Conservation (phyloP, 352 stramenopile genomes). For the Globisporangium uncinulatum region DNA sequence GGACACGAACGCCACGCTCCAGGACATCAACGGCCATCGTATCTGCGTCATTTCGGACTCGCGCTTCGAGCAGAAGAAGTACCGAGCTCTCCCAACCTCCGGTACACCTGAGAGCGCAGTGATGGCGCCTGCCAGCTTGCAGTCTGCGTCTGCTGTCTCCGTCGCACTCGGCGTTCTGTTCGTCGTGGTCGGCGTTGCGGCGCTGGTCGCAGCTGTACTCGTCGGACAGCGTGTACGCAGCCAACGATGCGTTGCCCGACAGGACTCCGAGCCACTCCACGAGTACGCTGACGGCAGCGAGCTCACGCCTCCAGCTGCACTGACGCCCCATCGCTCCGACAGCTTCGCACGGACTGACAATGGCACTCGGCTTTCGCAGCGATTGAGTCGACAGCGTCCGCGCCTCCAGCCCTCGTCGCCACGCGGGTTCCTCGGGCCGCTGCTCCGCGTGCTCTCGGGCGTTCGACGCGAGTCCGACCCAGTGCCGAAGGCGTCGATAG, state of each 20-base stretch:
- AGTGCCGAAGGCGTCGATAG: neutral
- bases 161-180: conserved; percentile 1
- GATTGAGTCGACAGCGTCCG: conserved; percentile 3
- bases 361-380: neutral
- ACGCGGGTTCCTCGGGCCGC: conserved; percentile 7
- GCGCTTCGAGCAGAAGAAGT: conserved; percentile 11
- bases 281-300: conserved; percentile 9
- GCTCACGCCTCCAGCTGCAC: conserved; percentile 1
- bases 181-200: conserved; percentile 12
- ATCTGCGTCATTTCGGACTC: conserved; percentile 15
- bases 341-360: neutral
- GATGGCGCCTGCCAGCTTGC: neutral
- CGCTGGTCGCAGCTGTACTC: conserved; percentile 11
- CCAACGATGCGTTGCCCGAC: conserved; percentile 9
- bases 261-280: conserved; percentile 14
- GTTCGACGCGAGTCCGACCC: conserved; percentile 4
- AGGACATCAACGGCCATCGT: conserved; percentile 3
- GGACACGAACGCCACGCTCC: conserved; percentile 4
- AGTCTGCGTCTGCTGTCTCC: neutral
- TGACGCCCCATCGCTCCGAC: neutral
- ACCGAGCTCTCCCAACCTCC: neutral
- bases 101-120: neutral
- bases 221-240: conserved; percentile 9
- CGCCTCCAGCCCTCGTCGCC: conserved; percentile 7
- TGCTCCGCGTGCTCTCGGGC: conserved; percentile 11